phyloP scores from a whole-genome alignment of 805 yeast species.

The Zygoascus tannicola region DNA sequence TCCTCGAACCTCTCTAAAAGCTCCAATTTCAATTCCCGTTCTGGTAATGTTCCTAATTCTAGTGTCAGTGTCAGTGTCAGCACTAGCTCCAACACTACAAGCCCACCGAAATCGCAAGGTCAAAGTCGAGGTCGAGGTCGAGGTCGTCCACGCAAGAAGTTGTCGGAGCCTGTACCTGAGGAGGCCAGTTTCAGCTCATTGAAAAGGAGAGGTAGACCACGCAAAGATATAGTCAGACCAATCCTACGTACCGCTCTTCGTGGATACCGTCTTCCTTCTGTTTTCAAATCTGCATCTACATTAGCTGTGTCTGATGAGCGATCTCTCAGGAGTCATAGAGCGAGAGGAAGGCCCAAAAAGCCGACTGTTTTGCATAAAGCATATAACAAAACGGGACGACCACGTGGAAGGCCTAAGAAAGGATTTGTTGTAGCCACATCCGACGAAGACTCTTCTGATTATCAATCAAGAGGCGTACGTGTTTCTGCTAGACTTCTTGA shows the following conservation, averaged over 20 bases:
- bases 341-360: conserved; percentile 2
- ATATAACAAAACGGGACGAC: not conserved
- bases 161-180: not conserved
- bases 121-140: not conserved
- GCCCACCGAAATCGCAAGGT: not conserved
- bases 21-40: no score
- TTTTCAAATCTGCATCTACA: not conserved
- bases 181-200: not conserved
- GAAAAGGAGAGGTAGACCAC: not conserved
- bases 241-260: not conserved
- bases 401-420: conserved; percentile 5
- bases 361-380: not conserved
- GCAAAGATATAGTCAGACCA: not conserved
- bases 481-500: not conserved
- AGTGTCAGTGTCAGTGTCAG: no score
- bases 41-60: no score
- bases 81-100: no score
- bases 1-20: no score
- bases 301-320: not conserved
- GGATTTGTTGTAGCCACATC: no score
- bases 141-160: not conserved
- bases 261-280: not conserved
- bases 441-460: not conserved
- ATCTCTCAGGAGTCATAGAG: not conserved
- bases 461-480: not conserved